These are phyloP conservation scores for Ophiostoma ips DNA, from an alignment of 2,329 filamentous ascomycete genomes.

Conservation along the genomic window DNA sequence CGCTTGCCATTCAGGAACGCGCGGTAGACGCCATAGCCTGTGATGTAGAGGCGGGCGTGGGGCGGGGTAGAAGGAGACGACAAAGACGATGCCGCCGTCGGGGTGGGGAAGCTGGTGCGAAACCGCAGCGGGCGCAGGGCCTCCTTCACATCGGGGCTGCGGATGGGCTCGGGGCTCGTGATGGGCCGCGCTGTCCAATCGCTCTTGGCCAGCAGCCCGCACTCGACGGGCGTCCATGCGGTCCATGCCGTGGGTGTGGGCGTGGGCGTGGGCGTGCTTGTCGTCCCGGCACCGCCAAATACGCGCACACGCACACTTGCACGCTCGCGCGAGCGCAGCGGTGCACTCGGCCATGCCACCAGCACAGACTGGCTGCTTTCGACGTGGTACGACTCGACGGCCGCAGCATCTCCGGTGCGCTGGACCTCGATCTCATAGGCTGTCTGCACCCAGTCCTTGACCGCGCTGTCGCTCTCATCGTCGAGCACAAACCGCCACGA, in stretches of 20 bases:
- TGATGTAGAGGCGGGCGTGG: conserved; percentile 25
- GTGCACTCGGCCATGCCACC: conserved; percentile 22
- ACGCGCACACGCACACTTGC: conserved; percentile 11
- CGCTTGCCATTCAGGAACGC: conserved; percentile 24
- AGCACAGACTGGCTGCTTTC: conserved; percentile 17
- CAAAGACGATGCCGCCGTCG: conserved; percentile 10
- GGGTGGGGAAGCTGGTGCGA: conserved; percentile 11
- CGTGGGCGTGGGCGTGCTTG: neutral
- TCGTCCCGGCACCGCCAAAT: neutral
- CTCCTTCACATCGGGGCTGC: conserved; percentile 5
- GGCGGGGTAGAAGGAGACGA: too few species aligned
- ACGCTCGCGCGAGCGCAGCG: conserved; percentile 8
- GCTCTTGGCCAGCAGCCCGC: conserved; percentile 8
- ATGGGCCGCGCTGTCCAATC: conserved; percentile 10
- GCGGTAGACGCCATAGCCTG: conserved; percentile 22
- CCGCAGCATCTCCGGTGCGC: neutral
- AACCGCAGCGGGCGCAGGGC: conserved; percentile 15
- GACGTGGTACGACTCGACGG: conserved; percentile 4
- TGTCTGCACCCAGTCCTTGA: conserved; percentile 11
- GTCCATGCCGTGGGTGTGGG: conserved; percentile 12
- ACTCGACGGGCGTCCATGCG: conserved; percentile 11
- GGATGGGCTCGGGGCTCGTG: neutral
- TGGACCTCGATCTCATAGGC: conserved; percentile 12
- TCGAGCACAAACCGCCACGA: conserved; percentile 14
- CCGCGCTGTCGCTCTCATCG: neutral